Evolutionary conservation across 1,139 yeast species (phyloP).

Genomic region (Debaryomycetaceae sp.): DNA sequence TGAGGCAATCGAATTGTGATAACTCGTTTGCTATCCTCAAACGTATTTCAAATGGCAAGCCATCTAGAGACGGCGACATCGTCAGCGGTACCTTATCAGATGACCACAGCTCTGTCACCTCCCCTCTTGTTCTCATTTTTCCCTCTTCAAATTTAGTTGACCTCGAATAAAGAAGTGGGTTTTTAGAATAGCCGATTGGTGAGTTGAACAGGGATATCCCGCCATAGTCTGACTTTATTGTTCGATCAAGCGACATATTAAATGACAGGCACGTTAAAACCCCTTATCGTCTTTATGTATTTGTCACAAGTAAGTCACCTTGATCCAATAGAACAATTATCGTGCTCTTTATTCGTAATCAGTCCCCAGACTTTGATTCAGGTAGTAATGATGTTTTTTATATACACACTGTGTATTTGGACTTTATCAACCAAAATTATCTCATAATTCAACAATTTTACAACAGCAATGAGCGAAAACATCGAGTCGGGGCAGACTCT

Average conservation of each 20-base stretch:
- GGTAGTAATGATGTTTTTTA: not conserved
- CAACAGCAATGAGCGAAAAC: constrained; percentile 1
- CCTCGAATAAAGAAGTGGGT: constrained; percentile 13
- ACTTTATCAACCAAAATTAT: constrained; percentile 1
- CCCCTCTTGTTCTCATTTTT: too few relatives aligned
- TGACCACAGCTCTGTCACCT: too few relatives aligned
- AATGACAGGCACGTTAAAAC: too few relatives aligned
- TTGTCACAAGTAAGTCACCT: too few relatives aligned
- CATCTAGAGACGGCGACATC: constrained; percentile 6
- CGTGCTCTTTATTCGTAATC: not conserved
- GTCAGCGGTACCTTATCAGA: too few relatives aligned
- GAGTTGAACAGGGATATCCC: constrained; percentile 13
- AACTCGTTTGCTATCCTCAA: constrained; percentile 28
- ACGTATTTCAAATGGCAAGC: constrained; percentile 39
- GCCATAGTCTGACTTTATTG: not conserved
- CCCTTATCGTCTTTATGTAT: too few relatives aligned
- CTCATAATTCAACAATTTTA: not conserved
- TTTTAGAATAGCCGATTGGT: constrained; percentile 26
- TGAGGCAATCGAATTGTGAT: constrained; percentile 41
- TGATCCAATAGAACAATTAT: too few relatives aligned
- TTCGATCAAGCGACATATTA: not conserved
- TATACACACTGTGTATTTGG: not conserved
- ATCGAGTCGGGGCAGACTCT: constrained; percentile 9
- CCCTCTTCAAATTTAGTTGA: not conserved
- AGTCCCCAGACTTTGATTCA: not conserved